Base-by-base conservation (phyloP, 768 basidiomycete genomes). In the Flagelloscypha sp. region DNA sequence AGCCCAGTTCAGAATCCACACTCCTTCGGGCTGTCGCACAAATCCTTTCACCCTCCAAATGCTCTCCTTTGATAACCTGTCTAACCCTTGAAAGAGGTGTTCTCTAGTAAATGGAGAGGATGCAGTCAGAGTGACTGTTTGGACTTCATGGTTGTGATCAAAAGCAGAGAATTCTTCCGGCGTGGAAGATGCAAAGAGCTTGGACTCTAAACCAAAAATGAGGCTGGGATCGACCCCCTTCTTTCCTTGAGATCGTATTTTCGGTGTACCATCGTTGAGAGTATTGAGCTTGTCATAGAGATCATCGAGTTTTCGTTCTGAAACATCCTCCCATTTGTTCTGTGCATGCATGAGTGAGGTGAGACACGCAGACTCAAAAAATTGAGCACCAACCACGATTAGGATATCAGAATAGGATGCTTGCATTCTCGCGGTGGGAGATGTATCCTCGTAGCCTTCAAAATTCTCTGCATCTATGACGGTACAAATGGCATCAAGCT, bases 341-440 rank as follows among this genome's bases (percentile, higher is more conserved):
- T 88, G 48, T 7, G 6, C 9, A 22, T 16, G 25, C 17, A 21
- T 38, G 20, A 47, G 41, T 16, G n/a, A 20, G 21, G 23, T 9
- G 24, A 43, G 18, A 23, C 20, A 17, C 13, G 4, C 9, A 66
- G 79, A 40, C n/a, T n/a, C n/a, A n/a, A n/a, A n/a, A n/a, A n/a
- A n/a, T n/a, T n/a, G n/a, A n/a, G n/a, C n/a, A n/a, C n/a, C n/a
- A 41, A 86, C 85, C 36, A 97, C 73, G 19, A 97, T 63, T 38
- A 97, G 76, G 24, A 93, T 68, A 53, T 97, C 93, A 3, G 92
- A 90, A 54, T 94, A 97, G 50, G 83, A 84, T n/a, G 93, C 86
- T 62, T 88, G 81, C 80, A 94, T 89, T 53, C 76, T 86, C 15
- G 92, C 90, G 1, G 92, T 93, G 0, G 86, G 82, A 6, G 84